Base-by-base conservation (phyloP, 768 basidiomycete genomes). In the Mycena albidolilacea region DNA sequence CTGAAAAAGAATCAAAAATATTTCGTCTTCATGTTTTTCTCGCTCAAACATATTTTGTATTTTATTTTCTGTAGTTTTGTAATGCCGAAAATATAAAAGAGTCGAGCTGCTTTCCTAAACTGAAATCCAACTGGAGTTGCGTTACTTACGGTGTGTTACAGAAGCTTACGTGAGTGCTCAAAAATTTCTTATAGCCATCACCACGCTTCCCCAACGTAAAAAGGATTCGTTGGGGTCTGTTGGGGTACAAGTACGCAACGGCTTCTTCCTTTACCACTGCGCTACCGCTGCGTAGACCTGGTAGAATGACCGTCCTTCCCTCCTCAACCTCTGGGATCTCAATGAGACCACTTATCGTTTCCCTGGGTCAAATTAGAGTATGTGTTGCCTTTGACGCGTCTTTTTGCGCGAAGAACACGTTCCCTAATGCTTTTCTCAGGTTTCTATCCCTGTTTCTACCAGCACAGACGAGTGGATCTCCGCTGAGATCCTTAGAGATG, bases 401-500 rank as follows among this genome's bases (percentile, higher is more conserved):
- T 64, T 55, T 63, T 39, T 58, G 67, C 55, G 30, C 69, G 35
- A 7, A 52, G 23, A 43, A 71, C 70, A 54, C 52, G 38, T 64
- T 58, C 65, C 63, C 70, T 44, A 60, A 66, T 46, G 44, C 69
- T 69, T 43, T 50, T 50, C 54, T 61, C 76, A 96, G 95, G 82
- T 97, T 73, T 92, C 94, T 74, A 91, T 98, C 82, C 96, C 95
- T 58, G 94, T 98, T 70, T 92, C 95, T 58, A 91, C 94, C n/a
- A 84, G 86, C 48, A 75, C 86, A 76, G 91, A 96, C 82, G 91
- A 95, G 82, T 98, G 97, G 97, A 95, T 96, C 79, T 89, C 91
- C 66, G 96, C 97, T 64, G 96, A 97, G 84, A 91, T 97, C 79
- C 90, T 97, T 69, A 88, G 94, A 78, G 96, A 98, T 79, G 95